Conservation (phyloP, 345 rosid species). For the Murraya koenigii region DNA sequence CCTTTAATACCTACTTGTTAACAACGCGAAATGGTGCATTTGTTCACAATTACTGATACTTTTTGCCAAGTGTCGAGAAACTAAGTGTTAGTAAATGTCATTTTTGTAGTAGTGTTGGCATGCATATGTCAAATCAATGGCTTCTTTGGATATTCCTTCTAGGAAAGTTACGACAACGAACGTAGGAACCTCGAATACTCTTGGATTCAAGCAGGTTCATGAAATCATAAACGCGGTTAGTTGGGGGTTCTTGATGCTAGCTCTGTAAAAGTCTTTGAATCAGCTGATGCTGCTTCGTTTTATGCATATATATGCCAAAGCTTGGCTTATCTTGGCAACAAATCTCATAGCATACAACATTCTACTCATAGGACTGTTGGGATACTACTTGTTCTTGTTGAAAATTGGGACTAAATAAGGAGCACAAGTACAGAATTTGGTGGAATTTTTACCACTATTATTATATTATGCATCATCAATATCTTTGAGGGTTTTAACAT, state of each 20-base stretch:
- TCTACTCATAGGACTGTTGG: constrained; percentile 25
- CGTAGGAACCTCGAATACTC: too few species aligned
- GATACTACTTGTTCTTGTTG: constrained; percentile 19
- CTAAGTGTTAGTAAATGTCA: too few species aligned
- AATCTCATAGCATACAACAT: not conserved
- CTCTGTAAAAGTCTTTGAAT: not conserved
- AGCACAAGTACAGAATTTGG: constrained; percentile 24
- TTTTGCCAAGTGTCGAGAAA: too few species aligned
- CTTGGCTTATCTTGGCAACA: constrained; percentile 5
- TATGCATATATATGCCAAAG: constrained; percentile 19
- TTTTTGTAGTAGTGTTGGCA: too few species aligned
- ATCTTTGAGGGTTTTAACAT: constrained; percentile 27
- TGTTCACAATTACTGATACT: too few species aligned
- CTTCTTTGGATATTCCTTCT: constrained; percentile 13
- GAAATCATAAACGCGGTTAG: not conserved
- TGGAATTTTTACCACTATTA: constrained; percentile 27
- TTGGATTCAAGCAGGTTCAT: too few species aligned
- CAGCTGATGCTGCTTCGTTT: constrained; percentile 20
- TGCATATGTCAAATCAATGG: constrained; percentile 17
- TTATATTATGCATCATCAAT: constrained; percentile 23
- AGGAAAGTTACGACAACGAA: not conserved
- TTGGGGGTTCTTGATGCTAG: not conserved
- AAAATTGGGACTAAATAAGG: constrained; percentile 28
- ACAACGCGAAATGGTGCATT: too few species aligned
- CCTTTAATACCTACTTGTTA: too few species aligned